Conservation (phyloP, 2,329 filamentous ascomycete genomes). For the Trichoderma sp. region DNA sequence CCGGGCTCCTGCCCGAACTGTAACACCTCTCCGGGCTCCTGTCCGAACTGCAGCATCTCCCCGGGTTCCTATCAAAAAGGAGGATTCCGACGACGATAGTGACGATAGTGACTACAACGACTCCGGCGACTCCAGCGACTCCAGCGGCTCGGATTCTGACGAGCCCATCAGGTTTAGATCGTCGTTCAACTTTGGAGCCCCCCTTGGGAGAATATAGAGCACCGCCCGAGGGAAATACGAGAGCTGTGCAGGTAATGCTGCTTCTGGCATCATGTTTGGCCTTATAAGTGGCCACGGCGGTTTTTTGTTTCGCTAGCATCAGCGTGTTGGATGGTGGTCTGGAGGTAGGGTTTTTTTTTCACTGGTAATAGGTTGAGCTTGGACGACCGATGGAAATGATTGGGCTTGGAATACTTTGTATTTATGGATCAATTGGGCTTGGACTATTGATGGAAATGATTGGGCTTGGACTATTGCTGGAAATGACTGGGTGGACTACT, state of each 20-base stretch:
- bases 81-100: neutral
- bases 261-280: neutral
- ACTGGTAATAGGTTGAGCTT: neutral
- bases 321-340: neutral
- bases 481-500: neutral
- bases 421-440: too few relatives aligned
- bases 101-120: neutral
- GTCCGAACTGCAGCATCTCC: too few relatives aligned
- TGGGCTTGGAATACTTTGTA: neutral
- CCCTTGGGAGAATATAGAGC: constrained; percentile 35
- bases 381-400: too few relatives aligned
- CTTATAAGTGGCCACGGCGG: neutral
- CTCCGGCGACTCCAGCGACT: too few relatives aligned
- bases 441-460: neutral
- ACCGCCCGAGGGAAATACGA: neutral
- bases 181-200: constrained; percentile 47
- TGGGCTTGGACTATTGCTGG: neutral
- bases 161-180: constrained; percentile 45
- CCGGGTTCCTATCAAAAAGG: neutral
- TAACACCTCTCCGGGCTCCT: too few relatives aligned
- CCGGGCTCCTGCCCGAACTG: too few relatives aligned
- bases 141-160: constrained; percentile 35
- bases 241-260: neutral
- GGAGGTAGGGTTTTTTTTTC: neutral
- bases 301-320: neutral